Evolutionary conservation across 768 basidiomycete species (phyloP).

Genomic region (Rubroboletus pulcherrimus): DNA sequence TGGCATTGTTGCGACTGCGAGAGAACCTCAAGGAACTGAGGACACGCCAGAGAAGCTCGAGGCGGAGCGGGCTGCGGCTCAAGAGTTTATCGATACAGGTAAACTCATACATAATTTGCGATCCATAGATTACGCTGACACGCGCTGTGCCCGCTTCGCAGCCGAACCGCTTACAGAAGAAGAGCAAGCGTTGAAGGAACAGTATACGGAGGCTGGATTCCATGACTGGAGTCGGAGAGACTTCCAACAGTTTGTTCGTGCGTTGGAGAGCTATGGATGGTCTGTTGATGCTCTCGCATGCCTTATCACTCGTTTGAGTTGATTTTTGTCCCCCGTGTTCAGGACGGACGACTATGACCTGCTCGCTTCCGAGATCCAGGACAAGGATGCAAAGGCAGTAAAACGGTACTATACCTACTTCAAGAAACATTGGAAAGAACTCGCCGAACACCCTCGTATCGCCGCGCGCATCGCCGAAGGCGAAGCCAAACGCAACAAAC

Average conservation of each 20-base stretch:
- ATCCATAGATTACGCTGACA: background rate
- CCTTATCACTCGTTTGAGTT: background rate
- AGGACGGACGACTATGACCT: conserved; percentile 65
- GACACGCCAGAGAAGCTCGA: conserved; percentile 85
- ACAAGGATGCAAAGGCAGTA: conserved; percentile 78
- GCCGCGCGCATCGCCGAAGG: conserved; percentile 84
- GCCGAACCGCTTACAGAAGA: conserved; percentile 91
- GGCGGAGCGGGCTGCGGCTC: conserved; percentile 71
- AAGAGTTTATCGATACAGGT: conserved; percentile 88
- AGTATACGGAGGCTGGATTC: conserved; percentile 74
- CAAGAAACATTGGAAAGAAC: conserved; percentile 83
- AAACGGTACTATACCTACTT: conserved; percentile 78
- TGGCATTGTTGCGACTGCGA: conserved; percentile 57
- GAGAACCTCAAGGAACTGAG: conserved; percentile 65
- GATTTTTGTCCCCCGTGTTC: background rate
- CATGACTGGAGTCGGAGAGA: conserved; percentile 89
- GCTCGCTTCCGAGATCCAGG: conserved; percentile 79
- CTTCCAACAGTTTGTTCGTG: conserved; percentile 87
- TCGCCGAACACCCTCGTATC: conserved; percentile 69
- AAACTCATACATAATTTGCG: background rate
- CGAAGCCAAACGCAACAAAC: conserved; percentile 84
- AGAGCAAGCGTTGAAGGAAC: conserved; percentile 78
- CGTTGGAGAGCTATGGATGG: conserved; percentile 80
- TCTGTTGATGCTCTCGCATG: conserved; percentile 30
- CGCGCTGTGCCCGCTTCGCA: conserved; percentile 22